phyloP scores from a whole-genome alignment of 352 stramenopile genomes.

The Globisporangium heterothallicum region DNA sequence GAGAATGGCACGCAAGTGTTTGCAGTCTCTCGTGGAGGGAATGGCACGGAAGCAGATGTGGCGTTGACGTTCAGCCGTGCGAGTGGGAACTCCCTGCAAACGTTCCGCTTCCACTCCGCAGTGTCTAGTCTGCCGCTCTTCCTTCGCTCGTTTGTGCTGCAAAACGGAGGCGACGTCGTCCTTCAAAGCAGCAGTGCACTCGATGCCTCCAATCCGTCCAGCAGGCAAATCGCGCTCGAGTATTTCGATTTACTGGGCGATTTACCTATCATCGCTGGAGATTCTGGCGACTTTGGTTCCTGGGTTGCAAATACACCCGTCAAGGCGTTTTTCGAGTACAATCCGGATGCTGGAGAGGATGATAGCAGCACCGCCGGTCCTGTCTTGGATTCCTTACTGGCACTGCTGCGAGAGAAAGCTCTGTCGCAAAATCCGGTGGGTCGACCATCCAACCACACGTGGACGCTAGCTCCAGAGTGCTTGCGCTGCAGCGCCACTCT shows the following conservation, averaged over 20 bases:
- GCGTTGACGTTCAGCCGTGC: conserved; percentile 1
- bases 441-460: conserved; percentile 5
- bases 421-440: conserved; percentile 6
- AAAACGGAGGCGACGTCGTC: conserved; percentile 15
- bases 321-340: conserved; percentile 12
- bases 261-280: conserved; percentile 4
- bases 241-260: conserved; percentile 8
- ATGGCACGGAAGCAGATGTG: neutral
- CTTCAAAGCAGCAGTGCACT: conserved; percentile 1
- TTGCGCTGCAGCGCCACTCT: conserved; percentile 12
- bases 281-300: neutral
- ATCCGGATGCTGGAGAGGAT: neutral
- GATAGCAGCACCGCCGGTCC: neutral
- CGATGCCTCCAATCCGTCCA: neutral
- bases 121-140: conserved; percentile 12
- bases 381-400: conserved; percentile 1
- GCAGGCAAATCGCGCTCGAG: conserved; percentile 6
- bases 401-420: conserved; percentile 1
- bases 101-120: conserved; percentile 9
- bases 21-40: neutral
- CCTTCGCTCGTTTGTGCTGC: conserved; percentile 19
- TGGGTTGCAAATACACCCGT: conserved; percentile 4
- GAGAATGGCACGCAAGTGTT: conserved; percentile 13
- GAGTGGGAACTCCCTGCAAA: neutral
- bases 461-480: conserved; percentile 13